Base-by-base conservation (phyloP, 139 green algal species). In the Tetradesmus obliquus region DNA sequence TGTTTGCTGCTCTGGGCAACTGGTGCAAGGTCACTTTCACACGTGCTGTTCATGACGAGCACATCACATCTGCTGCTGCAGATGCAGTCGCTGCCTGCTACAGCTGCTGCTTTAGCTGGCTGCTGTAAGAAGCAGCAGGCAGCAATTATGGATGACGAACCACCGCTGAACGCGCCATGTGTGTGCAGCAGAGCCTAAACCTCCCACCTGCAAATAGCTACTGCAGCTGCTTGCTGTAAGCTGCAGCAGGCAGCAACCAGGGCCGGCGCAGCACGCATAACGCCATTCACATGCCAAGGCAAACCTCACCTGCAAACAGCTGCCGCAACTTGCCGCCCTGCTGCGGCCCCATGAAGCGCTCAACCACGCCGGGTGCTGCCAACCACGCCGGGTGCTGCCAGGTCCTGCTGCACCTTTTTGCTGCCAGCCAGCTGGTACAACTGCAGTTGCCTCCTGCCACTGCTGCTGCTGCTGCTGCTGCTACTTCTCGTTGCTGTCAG, bases 401-500 rank as follows among this genome's bases (percentile, higher is more conserved):
- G 93, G 84, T 97, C 94, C 94, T 99, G 97, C 96, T 99, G 98
- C 12, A 99, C 93, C 93, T 99, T 99, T 94, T 99, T 99, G 22
- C 97, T 94, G 22, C 98, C 98, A 45, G 97, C 96, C 71, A 99
- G 96, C 93, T 99, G 98, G 92, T 97, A 97, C 3, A 95, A 95
- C 51, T 71, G 8, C 60, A 8, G 8, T 10, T 10, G 8, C 60
- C 60, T 10, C 60, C 60, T 10, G 8, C 60, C 10, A 19, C 60
- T 71, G 60, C 60, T n/a, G n/a, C n/a, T n/a, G n/a, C n/a, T n/a
- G n/a, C n/a, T n/a, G n/a, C n/a, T n/a, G n/a, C n/a, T n/a, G n/a
- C n/a, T n/a, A n/a, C n/a, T n/a, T n/a, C n/a, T n/a, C n/a, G n/a
- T n/a, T n/a, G n/a, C n/a, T n/a, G n/a, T n/a, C n/a, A n/a, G n/a